Evolutionary conservation across 352 stramenopile genomes (phyloP).

Genomic region (Halophytophthora polymorphica): DNA sequence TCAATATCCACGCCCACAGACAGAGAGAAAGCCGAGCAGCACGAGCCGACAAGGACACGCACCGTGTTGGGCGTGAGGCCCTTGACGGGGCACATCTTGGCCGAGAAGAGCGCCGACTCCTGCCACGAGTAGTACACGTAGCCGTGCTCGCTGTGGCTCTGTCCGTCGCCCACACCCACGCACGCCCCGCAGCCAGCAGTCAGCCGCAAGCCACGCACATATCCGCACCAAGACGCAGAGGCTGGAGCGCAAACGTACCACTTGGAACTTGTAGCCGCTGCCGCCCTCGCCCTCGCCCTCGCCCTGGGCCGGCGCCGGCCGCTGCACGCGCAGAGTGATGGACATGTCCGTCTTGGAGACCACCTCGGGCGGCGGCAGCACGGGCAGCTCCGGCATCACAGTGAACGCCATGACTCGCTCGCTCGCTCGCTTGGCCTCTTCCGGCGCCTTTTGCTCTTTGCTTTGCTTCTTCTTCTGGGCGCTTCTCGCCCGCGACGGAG

Average conservation of each 20-base stretch:
- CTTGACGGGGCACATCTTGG: conserved; percentile 66
- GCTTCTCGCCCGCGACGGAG: neutral
- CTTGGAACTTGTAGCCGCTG: conserved; percentile 58
- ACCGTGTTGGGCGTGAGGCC: conserved; percentile 70
- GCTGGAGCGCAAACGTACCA: conserved; percentile 14
- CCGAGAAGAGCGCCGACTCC: conserved; percentile 61
- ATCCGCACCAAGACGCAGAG: neutral
- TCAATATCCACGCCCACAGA: neutral
- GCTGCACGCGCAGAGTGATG: conserved; percentile 56
- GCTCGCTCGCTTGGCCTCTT: too few relatives aligned
- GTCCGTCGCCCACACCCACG: neutral
- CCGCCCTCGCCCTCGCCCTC: conserved; percentile 35
- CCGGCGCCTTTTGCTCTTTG: too few relatives aligned
- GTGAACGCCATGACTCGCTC: conserved; percentile 37
- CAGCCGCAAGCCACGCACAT: neutral
- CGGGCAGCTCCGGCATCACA: conserved; percentile 57
- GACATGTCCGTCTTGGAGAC: conserved; percentile 78
- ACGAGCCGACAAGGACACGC: conserved; percentile 1
- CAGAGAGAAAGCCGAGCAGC: conserved; percentile 2
- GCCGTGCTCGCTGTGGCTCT: conserved; percentile 79
- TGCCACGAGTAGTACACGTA: conserved; percentile 89
- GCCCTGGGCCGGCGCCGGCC: too few relatives aligned
- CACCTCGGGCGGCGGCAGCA: conserved; percentile 52
- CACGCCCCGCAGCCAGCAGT: neutral
- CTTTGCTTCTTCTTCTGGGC: too few relatives aligned